A percentile compares a stretch with the other conserved stretches of the same genome.
phyloP scores from a whole-genome alignment of 192 early-diverging fungal species.

The Chytriomyces hyalinus region DNA sequence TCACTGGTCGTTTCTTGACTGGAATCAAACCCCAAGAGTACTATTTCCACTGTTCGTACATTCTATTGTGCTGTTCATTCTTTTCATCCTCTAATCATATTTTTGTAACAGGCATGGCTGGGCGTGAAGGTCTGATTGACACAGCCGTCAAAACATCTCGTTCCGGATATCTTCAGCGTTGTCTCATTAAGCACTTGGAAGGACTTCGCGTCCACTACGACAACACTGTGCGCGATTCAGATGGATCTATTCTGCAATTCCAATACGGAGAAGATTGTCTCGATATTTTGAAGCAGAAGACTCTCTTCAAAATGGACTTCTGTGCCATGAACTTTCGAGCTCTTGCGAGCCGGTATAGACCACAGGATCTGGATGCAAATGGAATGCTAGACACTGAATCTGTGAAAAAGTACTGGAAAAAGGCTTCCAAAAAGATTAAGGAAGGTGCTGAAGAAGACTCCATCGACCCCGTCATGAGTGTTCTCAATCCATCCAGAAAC shows the following conservation, averaged over 20 bases:
- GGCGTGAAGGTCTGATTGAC: conserved; percentile 99
- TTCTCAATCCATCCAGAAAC: conserved; percentile 79
- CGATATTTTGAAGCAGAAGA: conserved; percentile 93
- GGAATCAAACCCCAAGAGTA: conserved; percentile 93
- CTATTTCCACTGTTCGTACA: conserved; percentile 56
- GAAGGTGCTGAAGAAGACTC: conserved; percentile 11
- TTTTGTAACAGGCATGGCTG: conserved; percentile 79
- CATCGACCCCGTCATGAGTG: conserved; percentile 72
- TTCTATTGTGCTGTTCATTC: conserved; percentile 13
- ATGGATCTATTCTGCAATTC: conserved; percentile 97
- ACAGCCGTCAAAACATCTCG: conserved; percentile 99
- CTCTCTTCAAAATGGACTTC: conserved; percentile 90
- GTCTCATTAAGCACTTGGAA: conserved; percentile 99
- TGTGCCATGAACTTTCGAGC: conserved; percentile 88
- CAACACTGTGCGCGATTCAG: conserved; percentile 92
- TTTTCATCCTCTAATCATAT: conserved; percentile 77
- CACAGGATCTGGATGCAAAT: conserved; percentile 61
- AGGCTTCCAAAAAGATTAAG: conserved; percentile 69
- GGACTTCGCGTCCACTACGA: conserved; percentile 95
- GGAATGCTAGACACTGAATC: conserved; percentile 69
- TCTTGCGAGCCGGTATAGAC: conserved; percentile 80
- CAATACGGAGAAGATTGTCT: conserved; percentile 98
- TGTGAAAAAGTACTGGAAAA: conserved; percentile 79
- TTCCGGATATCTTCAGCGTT: conserved; percentile 98
- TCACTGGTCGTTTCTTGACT: conserved; percentile 96